These are phyloP conservation scores for Tetragonia tetragonoides DNA, from an alignment of 148 eudicot species.

Conservation along the genomic window DNA sequence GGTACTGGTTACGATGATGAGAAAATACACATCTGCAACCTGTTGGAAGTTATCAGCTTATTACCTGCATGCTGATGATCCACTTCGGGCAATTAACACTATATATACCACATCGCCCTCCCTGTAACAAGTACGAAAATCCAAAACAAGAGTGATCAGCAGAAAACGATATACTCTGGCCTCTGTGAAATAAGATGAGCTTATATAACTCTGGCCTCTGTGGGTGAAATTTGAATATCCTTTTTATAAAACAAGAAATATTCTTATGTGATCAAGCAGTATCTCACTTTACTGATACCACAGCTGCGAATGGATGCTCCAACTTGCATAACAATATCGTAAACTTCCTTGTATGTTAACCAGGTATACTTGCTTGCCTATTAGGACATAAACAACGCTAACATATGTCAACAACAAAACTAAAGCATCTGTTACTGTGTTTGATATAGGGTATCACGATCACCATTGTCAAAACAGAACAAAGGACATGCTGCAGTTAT, in stretches of 20 bases:
- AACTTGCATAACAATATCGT: conserved; percentile 57
- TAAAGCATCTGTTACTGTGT: background rate
- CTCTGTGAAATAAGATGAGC: too few relatives aligned
- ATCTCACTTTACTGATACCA: conserved; percentile 61
- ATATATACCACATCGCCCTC: conserved; percentile 81
- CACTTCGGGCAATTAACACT: conserved; percentile 82
- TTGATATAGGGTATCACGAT: background rate
- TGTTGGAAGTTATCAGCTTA: conserved; percentile 1
- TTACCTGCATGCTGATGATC: conserved; percentile 95
- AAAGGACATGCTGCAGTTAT: background rate
- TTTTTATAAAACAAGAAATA: background rate
- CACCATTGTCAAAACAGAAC: background rate
- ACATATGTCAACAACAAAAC: background rate
- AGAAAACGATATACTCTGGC: background rate
- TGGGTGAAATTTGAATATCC: too few relatives aligned
- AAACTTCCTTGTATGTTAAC: conserved; percentile 78
- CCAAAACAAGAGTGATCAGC: background rate
- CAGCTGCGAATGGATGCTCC: conserved; percentile 75
- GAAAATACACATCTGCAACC: background rate
- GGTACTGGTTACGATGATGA: background rate
- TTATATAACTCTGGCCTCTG: too few relatives aligned
- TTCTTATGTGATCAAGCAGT: background rate
- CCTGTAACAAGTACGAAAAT: conserved; percentile 39
- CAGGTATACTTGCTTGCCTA: conserved; percentile 74
- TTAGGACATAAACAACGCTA: background rate